These are phyloP conservation scores for Trypanosomatidae sp. DNA, from an alignment of 208 protist genomes.

Conservation along the genomic window DNA sequence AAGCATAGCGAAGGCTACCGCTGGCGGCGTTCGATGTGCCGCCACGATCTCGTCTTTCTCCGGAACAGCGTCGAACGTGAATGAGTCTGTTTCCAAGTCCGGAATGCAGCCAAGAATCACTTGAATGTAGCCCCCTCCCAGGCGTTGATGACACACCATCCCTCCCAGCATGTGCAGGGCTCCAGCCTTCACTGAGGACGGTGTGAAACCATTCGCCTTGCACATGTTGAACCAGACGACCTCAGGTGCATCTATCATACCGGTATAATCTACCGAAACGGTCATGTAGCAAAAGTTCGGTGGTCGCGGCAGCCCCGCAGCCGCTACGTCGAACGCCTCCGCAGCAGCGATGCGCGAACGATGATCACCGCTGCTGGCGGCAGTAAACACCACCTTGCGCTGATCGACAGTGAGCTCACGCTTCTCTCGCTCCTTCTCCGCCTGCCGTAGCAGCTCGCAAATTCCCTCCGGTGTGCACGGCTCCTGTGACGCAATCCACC, in stretches of 20 bases:
- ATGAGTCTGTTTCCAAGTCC: constrained; percentile 71
- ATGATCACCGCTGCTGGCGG: constrained; percentile 75
- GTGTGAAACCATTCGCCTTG: constrained; percentile 59
- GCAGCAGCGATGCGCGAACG: constrained; percentile 78
- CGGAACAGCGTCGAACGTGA: constrained; percentile 84
- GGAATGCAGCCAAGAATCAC: constrained; percentile 81
- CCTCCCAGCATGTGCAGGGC: constrained; percentile 81
- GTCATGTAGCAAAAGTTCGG: constrained; percentile 88
- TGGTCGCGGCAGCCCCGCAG: constrained; percentile 66
- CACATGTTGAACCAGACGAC: constrained; percentile 89
- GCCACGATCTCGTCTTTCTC: constrained; percentile 57
- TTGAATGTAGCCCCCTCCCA: constrained; percentile 83
- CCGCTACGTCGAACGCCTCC: constrained; percentile 86
- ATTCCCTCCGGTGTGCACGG: constrained; percentile 50
- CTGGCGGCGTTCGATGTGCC: constrained; percentile 36
- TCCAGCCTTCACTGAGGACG: constrained; percentile 65
- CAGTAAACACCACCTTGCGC: constrained; percentile 73
- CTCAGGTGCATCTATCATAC: constrained; percentile 83
- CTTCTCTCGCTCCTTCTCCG: constrained; percentile 51
- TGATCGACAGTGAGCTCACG: constrained; percentile 63
- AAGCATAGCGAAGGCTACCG: constrained; percentile 58
- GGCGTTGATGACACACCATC: constrained; percentile 73
- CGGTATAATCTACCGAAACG: constrained; percentile 74
- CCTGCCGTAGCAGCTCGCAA: constrained; percentile 47
- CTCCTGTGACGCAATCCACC: constrained; percentile 25